These are phyloP conservation scores for Arxiozyma slooffiae DNA, from an alignment of 1,139 yeast genomes.

Conservation along the genomic window DNA sequence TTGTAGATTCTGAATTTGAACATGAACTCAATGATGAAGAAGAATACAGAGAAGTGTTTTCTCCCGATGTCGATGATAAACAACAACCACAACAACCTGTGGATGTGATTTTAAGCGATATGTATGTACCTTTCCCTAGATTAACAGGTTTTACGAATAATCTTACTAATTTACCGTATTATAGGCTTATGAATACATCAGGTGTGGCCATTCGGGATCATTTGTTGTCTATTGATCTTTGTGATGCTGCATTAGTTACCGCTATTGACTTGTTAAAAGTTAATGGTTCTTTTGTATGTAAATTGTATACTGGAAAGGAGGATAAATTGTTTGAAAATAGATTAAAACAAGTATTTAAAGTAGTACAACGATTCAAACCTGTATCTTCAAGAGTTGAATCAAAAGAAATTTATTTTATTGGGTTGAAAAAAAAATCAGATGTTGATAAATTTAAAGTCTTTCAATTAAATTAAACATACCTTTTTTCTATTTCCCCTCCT, in stretches of 20 bases:
- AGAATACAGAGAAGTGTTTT: slow-evolving; percentile 13
- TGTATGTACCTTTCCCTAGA: slow-evolving; percentile 69
- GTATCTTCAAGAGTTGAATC: slow-evolving; percentile 51
- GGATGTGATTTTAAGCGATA: slow-evolving; percentile 76
- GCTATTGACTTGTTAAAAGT: slow-evolving; percentile 59
- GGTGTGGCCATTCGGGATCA: slow-evolving; percentile 59
- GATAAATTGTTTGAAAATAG: slow-evolving; percentile 49
- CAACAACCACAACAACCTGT: slow-evolving; percentile 33
- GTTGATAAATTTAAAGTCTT: slow-evolving; percentile 44
- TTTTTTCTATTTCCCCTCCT: background rate
- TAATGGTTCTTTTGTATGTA: slow-evolving; percentile 64
- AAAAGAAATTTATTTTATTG: slow-evolving; percentile 64
- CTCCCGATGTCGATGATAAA: slow-evolving; percentile 2
- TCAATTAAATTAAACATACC: slow-evolving; percentile 16
- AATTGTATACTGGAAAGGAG: slow-evolving; percentile 64
- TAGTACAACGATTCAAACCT: slow-evolving; percentile 52
- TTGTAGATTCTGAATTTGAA: background rate
- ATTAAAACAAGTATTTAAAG: slow-evolving; percentile 47
- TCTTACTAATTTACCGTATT: slow-evolving; percentile 68
- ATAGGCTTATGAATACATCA: slow-evolving; percentile 67
- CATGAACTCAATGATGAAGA: slow-evolving; percentile 9
- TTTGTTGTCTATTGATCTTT: slow-evolving; percentile 52
- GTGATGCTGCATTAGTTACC: slow-evolving; percentile 81
- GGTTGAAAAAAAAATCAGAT: slow-evolving; percentile 39
- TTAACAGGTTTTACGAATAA: slow-evolving; percentile 35